Evolutionary conservation across 2,329 filamentous ascomycete genomes (phyloP).

Genomic region (Penicillium sp.): DNA sequence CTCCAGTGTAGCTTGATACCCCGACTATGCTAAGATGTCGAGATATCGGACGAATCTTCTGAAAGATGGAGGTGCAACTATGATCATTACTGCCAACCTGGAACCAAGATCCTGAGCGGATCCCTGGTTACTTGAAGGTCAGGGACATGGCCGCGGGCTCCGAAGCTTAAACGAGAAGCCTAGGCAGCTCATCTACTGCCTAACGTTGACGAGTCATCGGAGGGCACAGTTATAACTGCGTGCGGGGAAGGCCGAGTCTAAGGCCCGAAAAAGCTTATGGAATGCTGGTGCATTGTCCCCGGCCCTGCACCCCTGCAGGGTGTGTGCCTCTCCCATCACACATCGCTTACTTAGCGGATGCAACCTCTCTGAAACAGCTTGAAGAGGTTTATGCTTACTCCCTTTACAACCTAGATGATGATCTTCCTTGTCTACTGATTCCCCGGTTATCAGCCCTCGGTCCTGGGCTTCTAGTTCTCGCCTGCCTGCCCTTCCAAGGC

Average conservation of each 20-base stretch:
- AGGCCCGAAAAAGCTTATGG: constrained; percentile 6
- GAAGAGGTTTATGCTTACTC: neutral
- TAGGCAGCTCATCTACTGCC: neutral
- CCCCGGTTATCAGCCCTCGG: neutral
- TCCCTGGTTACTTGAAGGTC: neutral
- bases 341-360: constrained; percentile 14
- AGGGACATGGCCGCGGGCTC: neutral
- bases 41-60: neutral
- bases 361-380: constrained; percentile 6
- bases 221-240: constrained; percentile 4
- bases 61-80: neutral
- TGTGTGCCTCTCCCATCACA: constrained; percentile 10
- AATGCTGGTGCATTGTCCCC: constrained; percentile 7
- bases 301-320: neutral
- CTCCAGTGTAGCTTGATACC: neutral
- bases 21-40: neutral
- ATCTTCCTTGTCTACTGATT: constrained; percentile 5
- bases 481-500: constrained; percentile 1
- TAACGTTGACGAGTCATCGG: neutral
- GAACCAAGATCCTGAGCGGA: neutral
- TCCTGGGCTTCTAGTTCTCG: constrained; percentile 5
- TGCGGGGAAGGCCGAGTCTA: constrained; percentile 13
- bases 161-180: neutral
- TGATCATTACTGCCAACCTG: neutral
- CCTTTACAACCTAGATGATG: constrained; percentile 5